Evolutionary conservation across 2,329 filamentous ascomycete species (phyloP).

Genomic region (Cladophialophora psammophila): DNA sequence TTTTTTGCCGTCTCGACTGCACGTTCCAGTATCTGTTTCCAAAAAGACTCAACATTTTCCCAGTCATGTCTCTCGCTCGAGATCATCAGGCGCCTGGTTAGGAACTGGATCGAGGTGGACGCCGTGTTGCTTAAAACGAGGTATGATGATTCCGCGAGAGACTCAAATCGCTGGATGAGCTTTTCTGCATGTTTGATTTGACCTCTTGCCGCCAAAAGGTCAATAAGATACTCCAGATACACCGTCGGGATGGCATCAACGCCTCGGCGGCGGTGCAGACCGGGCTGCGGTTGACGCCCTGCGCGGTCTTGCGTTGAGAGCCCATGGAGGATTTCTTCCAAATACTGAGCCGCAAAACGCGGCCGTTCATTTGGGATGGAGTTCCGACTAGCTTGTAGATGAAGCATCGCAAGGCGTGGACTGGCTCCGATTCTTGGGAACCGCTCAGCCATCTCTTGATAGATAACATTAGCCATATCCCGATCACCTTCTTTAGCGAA

Average conservation of each 20-base stretch:
- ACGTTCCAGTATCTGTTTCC: conserved; percentile 30
- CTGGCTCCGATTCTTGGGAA: conserved; percentile 47
- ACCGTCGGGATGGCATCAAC: conserved; percentile 56
- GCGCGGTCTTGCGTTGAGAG: conserved; percentile 52
- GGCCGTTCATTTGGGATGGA: conserved; percentile 14
- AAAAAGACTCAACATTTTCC: conserved; percentile 30
- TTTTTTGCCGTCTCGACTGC: conserved; percentile 22
- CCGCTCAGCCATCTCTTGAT: conserved; percentile 51
- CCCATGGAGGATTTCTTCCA: conserved; percentile 49
- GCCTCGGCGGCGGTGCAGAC: conserved; percentile 44
- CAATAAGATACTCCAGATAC: conserved; percentile 65
- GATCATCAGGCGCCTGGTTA: conserved; percentile 28
- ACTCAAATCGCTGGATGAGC: conserved; percentile 63
- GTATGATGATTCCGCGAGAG: conserved; percentile 43
- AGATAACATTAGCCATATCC: conserved; percentile 59
- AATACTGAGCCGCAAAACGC: conserved; percentile 43
- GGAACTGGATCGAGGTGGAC: conserved; percentile 45
- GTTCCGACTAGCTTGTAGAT: conserved; percentile 44
- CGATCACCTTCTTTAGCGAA: conserved; percentile 58
- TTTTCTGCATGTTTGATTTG: conserved; percentile 60
- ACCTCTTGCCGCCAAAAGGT: conserved; percentile 59
- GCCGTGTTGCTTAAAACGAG: conserved; percentile 16
- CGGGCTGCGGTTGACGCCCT: conserved; percentile 51
- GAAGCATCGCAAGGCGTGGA: conserved; percentile 48
- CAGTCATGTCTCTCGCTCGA: conserved; percentile 19